Conservation (phyloP, 352 stramenopile genomes). For the Globisporangium yorkense region DNA sequence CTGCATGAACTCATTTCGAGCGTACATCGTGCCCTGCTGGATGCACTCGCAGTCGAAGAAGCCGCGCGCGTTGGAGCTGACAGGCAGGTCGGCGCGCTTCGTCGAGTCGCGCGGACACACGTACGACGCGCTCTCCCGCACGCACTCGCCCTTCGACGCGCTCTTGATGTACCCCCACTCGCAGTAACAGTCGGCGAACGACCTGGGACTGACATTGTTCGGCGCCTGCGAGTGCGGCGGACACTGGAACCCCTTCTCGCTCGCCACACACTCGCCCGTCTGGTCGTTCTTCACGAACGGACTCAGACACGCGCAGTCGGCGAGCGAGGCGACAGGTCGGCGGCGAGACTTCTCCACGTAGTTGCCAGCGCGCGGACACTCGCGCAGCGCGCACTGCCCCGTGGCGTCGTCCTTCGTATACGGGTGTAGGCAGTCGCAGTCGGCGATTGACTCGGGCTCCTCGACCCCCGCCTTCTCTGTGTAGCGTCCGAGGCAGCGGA, state of each 20-base stretch:
- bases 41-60: slow-evolving; percentile 79
- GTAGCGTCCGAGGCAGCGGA: slow-evolving; percentile 61
- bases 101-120: slow-evolving; percentile 59
- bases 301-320: slow-evolving; percentile 56
- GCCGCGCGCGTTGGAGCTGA: slow-evolving; percentile 36
- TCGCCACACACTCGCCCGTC: slow-evolving; percentile 53
- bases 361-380: slow-evolving; percentile 70
- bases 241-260: slow-evolving; percentile 23
- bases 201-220: slow-evolving; percentile 22
- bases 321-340: slow-evolving; percentile 44
- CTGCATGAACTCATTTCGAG: slow-evolving; percentile 53
- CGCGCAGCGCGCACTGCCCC: slow-evolving; percentile 40
- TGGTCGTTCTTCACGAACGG: slow-evolving; percentile 69
- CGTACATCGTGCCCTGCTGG: slow-evolving; percentile 25
- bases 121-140: slow-evolving; percentile 46
- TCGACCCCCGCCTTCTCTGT: slow-evolving; percentile 24
- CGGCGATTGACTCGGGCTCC: slow-evolving; percentile 36
- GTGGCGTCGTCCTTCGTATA: slow-evolving; percentile 66
- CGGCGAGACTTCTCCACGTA: slow-evolving; percentile 49
- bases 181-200: slow-evolving; percentile 69
- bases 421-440: slow-evolving; percentile 69
- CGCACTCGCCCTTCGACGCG: slow-evolving; percentile 25
- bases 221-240: slow-evolving; percentile 28
- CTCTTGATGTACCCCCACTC: slow-evolving; percentile 67
- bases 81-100: slow-evolving; percentile 29